phyloP scores from a whole-genome alignment of 2,329 filamentous ascomycete species.

The Neoarthrinium moseri region DNA sequence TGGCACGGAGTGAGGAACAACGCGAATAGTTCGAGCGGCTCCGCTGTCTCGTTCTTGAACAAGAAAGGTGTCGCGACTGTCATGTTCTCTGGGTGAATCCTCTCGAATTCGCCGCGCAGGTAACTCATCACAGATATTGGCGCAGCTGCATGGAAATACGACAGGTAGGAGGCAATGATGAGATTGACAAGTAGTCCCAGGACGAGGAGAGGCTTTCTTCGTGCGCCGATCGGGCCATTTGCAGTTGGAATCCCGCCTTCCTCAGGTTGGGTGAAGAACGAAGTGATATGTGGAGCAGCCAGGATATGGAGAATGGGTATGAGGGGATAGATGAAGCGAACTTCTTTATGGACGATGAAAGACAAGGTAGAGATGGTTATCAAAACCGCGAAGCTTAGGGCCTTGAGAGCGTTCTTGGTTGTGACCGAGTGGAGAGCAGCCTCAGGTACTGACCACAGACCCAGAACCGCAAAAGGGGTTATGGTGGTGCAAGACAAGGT shows the following conservation, averaged over 20 bases:
- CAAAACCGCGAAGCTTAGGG: slow-evolving; percentile 57
- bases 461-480: slow-evolving; percentile 71
- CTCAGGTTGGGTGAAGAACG: slow-evolving; percentile 58
- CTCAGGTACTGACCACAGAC: slow-evolving; percentile 53
- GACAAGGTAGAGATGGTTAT: slow-evolving; percentile 66
- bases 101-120: slow-evolving; percentile 72
- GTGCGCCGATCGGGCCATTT: slow-evolving; percentile 28
- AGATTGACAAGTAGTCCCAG: slow-evolving; percentile 65
- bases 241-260: slow-evolving; percentile 24
- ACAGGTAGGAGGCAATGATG: slow-evolving; percentile 70
- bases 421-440: slow-evolving; percentile 30
- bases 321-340: slow-evolving; percentile 93
- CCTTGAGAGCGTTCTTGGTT: slow-evolving; percentile 45
- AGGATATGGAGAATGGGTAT: slow-evolving; percentile 84
- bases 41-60: slow-evolving; percentile 22
- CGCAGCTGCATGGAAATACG: slow-evolving; percentile 76
- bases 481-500: slow-evolving; percentile 83
- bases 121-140: slow-evolving; percentile 72
- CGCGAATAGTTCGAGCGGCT: slow-evolving; percentile 55
- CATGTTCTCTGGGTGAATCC: slow-evolving; percentile 45
- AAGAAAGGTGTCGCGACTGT: slow-evolving; percentile 22
- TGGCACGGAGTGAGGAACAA: slow-evolving; percentile 96
- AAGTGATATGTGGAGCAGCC: slow-evolving; percentile 63
- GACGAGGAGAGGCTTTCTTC: slow-evolving; percentile 56
- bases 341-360: slow-evolving; percentile 89